Base-by-base conservation (phyloP, 306 rosid genomes). In the Ochetophila trinervis region DNA sequence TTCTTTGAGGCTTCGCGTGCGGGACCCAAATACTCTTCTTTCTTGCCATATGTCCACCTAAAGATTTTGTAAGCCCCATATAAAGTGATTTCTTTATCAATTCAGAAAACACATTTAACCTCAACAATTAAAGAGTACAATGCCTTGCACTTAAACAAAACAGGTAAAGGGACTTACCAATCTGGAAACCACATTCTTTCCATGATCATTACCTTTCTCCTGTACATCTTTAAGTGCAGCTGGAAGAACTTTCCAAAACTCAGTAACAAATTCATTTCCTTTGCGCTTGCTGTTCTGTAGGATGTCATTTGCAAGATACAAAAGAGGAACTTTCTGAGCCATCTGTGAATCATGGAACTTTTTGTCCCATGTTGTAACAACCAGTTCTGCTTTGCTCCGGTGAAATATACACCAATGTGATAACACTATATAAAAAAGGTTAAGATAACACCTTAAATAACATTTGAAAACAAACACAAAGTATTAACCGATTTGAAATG, bases 381-480 rank as follows among this genome's bases (percentile, higher is more conserved):
- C 96, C 68, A 86, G 76, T 74, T 90, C 91, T 14, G 99, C 99
- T 70, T 90, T 81, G 78, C 91, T 78, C 78, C 88, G 92, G 68
- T 93, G 83, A 78, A 78, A 93, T 78, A 93, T 93, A 73, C 99
- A 93, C 98, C 97, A 90, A 69, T 93, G 96, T 48, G 99, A 93
- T 70, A 93, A 73, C 74, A 97, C 99, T 93, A 80, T 53, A 56
- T 23, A n/a, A 60, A 52, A 44, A 67, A 57, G 36, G 85, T 85
- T 66, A 93, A 35, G 87, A 70, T 5, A 63, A 69, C 84, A 76
- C 32, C 54, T 22, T 21, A n/a, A 21, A 54, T 27, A 34, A 12
- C 15, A 17, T n/a, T 3, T 17, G 8, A 49, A 27, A 64, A 36
- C 1, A 10, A 36, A 10, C 42, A 6, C 42, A 5, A 3, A 36